These are phyloP conservation scores for Debaryomycetaceae sp. DNA, from an alignment of 1,139 yeast genomes.

Conservation along the genomic window DNA sequence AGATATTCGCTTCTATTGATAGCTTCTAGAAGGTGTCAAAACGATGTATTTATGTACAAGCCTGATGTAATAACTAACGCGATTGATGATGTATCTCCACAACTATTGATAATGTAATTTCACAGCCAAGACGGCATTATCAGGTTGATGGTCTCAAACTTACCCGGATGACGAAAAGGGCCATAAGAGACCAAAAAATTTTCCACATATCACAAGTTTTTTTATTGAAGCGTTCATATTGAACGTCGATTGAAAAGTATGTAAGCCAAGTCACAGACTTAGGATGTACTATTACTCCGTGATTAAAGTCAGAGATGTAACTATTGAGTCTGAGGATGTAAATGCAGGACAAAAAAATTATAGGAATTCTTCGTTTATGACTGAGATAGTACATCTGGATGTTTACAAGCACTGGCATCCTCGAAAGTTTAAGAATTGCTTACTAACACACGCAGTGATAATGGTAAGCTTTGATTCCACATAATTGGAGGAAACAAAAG, in stretches of 20 bases:
- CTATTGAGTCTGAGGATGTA: slow-evolving; percentile 23
- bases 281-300: background rate
- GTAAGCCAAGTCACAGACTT: background rate
- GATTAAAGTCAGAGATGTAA: slow-evolving; percentile 4
- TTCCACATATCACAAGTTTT: background rate
- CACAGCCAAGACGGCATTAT: no score
- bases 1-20: background rate
- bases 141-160: background rate
- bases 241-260: background rate
- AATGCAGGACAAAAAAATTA: slow-evolving; percentile 57
- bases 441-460: background rate
- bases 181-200: background rate
- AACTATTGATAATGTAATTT: no score
- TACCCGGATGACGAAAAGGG: background rate
- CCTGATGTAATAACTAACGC: background rate
- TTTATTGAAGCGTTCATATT: background rate
- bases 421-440: background rate
- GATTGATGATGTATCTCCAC: background rate
- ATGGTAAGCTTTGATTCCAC: background rate
- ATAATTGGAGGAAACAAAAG: background rate
- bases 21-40: background rate
- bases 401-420: no score
- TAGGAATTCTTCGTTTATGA: slow-evolving; percentile 70
- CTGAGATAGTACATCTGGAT: slow-evolving; percentile 6
- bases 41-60: background rate